Conservation (phyloP, 2,329 filamentous ascomycete species). For the Colletotrichum theobromicola region DNA sequence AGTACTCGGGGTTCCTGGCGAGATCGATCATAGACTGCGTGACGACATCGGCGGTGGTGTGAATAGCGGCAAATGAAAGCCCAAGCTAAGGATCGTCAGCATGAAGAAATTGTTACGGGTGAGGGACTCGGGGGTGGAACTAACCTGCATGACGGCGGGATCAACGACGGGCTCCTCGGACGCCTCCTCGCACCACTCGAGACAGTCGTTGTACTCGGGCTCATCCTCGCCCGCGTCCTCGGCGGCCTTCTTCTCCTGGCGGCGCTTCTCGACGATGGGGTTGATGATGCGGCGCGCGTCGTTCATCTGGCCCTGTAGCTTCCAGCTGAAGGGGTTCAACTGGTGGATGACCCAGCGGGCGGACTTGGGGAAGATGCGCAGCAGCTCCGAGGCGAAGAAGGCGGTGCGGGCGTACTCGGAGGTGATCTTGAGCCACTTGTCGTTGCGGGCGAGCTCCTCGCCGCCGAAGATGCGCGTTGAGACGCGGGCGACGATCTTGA, state of each 20-base stretch:
- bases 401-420: slow-evolving; percentile 9
- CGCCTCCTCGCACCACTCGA: slow-evolving; percentile 26
- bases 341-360: slow-evolving; percentile 20
- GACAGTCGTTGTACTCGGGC: slow-evolving; percentile 23
- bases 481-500: slow-evolving; percentile 22
- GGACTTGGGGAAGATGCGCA: slow-evolving; percentile 22
- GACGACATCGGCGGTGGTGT: slow-evolving; percentile 27
- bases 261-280: slow-evolving; percentile 20
- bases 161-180: slow-evolving; percentile 13
- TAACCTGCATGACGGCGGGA: slow-evolving; percentile 22
- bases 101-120: too few species aligned
- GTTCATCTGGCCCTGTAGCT: slow-evolving; percentile 7
- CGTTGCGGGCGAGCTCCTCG: slow-evolving; percentile 23
- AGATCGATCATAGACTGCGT: slow-evolving; percentile 26
- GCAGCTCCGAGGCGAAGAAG: slow-evolving; percentile 10
- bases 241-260: slow-evolving; percentile 15
- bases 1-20: slow-evolving; percentile 23
- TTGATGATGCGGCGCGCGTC: slow-evolving; percentile 24
- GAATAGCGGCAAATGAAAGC: slow-evolving; percentile 27
- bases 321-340: slow-evolving; percentile 20
- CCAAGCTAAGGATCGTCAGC: too few species aligned
- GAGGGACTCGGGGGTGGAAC: too few species aligned
- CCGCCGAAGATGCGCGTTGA: slow-evolving; percentile 27
- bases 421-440: slow-evolving; percentile 24
- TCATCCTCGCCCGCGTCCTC: slow-evolving; percentile 7